These are phyloP conservation scores for Colletotrichum sidae DNA, from an alignment of 2,329 filamentous ascomycete genomes.

Conservation along the genomic window DNA sequence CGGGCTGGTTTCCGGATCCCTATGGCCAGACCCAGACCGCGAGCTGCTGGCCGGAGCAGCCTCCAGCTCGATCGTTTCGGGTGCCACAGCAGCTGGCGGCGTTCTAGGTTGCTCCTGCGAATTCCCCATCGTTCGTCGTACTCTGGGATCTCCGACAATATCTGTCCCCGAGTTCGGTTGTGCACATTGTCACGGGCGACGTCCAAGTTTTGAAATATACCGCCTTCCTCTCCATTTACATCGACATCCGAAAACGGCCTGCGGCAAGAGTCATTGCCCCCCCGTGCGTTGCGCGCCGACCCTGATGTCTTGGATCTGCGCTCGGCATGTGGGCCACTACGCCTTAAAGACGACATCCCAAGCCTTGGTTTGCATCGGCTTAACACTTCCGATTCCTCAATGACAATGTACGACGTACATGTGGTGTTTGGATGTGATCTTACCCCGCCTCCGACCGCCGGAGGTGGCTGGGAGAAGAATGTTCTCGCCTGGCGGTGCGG, in stretches of 20 bases:
- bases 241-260: no score
- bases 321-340: no score
- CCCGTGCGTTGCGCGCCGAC: no score
- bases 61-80: background rate
- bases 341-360: background rate
- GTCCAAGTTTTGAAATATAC: no score
- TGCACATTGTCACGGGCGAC: no score
- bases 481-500: background rate
- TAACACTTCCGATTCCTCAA: slow-evolving; percentile 8
- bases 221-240: no score
- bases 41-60: background rate
- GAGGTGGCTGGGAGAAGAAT: slow-evolving; percentile 10
- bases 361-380: background rate
- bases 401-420: background rate
- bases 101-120: slow-evolving; percentile 3
- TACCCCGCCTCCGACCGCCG: slow-evolving; percentile 22
- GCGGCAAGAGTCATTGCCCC: no score
- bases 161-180: background rate
- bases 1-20: slow-evolving; percentile 30
- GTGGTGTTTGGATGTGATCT: background rate
- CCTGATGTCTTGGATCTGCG: no score
- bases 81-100: background rate
- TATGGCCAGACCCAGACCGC: background rate
- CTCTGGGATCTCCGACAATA: no score
- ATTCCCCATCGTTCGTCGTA: background rate